Percentiles rank a stretch among this genome's conserved stretches.
These are phyloP conservation scores for Candida qinlingensis DNA, from an alignment of 805 yeast species.

Conservation along the genomic window DNA sequence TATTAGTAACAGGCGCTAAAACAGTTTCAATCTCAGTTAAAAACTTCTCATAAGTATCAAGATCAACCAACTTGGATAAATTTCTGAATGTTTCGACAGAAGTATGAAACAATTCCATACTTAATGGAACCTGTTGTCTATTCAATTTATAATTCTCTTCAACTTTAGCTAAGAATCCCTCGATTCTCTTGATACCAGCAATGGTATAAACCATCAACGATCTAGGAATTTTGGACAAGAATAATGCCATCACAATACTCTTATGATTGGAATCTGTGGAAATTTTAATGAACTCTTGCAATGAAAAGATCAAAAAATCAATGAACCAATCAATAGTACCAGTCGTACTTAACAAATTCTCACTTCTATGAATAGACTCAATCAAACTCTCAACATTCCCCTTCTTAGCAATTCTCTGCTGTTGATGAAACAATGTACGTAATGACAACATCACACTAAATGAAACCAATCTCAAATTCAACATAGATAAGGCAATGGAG, in stretches of 20 bases:
- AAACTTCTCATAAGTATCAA: constrained; percentile 55
- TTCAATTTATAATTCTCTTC: constrained; percentile 16
- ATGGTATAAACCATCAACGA: constrained; percentile 61
- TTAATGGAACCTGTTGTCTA: constrained; percentile 30
- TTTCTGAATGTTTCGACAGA: constrained; percentile 32
- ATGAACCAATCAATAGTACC: constrained; percentile 86
- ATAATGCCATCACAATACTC: constrained; percentile 50
- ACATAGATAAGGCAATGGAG: constrained; percentile 41
- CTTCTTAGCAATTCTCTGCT: constrained; percentile 51
- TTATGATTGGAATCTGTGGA: constrained; percentile 15
- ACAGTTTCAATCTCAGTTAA: constrained; percentile 47
- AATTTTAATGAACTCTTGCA: constrained; percentile 64
- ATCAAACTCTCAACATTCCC: constrained; percentile 33
- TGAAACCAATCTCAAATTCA: constrained; percentile 66
- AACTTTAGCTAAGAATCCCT: constrained; percentile 20
- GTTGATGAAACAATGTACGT: constrained; percentile 59
- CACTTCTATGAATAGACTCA: constrained; percentile 55
- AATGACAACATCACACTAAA: constrained; percentile 63
- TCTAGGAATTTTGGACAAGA: constrained; percentile 67
- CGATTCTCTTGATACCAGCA: constrained; percentile 57
- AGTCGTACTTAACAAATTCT: constrained; percentile 54
- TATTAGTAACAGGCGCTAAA: constrained; percentile 7
- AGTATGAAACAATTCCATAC: constrained; percentile 53
- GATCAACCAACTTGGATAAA: constrained; percentile 29
- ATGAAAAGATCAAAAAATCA: constrained; percentile 65